Base-by-base conservation (phyloP, 148 eudicot species). In the Arbutus unedo region DNA sequence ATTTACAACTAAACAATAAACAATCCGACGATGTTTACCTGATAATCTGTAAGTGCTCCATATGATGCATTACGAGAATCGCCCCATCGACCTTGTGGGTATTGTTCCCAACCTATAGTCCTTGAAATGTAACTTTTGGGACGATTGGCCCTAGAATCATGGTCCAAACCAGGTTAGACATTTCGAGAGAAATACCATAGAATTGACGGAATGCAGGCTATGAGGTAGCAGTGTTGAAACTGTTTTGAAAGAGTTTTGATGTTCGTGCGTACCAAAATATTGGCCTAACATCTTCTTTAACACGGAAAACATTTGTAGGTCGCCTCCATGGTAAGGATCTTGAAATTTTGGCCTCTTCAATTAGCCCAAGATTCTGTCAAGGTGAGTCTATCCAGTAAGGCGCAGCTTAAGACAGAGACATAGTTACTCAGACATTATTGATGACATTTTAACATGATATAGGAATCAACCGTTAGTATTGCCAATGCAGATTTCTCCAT, bases 401-500 rank as follows among this genome's bases (percentile, higher is more conserved):
- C 77, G 23, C 76, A 47, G 48, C 55, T 70, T 45, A 53, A 16
- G 23, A 77, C 13, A 76, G 51, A 43, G 25, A 78, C 48, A 64
- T 31, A 43, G 62, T 38, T 49, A 68, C 23, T 14, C 31, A 70
- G 74, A 74, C 38, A 51, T 55, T 31, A 68, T 15, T 25, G 60
- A 74, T 16, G 21, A 70, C 16, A 2, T 47, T n/a, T 64, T 0
- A 60, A 21, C 8, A 67, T 50, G 80, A 70, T 47, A 51, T 44
- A 47, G 83, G 79, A 87, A 90, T 71, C 74, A 87, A 96, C 99
- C 97, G 84, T 87, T 87, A 96, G 83, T 50, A 94, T 96, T 82
- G 92, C 98, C 82, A 96, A 72, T 81, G 99, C 99, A 85, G 99
- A 93, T 83, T 96, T 96, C 85, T 96, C 99, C 99, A 96, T 96